Evolutionary conservation across 139 green algal species (phyloP).

Genomic region (Chlamydomonas eustigma): DNA sequence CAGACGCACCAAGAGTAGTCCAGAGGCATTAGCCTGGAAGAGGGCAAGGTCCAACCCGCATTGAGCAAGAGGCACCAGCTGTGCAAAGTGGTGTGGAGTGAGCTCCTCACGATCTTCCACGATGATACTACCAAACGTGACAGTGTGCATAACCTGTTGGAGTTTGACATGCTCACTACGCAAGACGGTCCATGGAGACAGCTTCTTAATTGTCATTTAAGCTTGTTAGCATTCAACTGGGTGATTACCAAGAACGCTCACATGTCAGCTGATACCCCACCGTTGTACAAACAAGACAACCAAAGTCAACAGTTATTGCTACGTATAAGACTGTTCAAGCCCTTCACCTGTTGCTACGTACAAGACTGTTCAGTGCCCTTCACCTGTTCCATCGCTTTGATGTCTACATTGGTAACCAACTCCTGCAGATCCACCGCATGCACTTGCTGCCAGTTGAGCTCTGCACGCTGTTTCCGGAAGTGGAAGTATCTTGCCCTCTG

Average conservation of each 20-base stretch:
- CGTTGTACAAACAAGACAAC: no score
- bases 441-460: conserved; percentile 32
- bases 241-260: no score
- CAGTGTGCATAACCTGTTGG: conserved; percentile 35
- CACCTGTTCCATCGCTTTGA: conserved; percentile 4
- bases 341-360: no score
- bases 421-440: conserved; percentile 20
- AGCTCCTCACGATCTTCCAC: conserved; percentile 36
- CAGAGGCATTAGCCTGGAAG: conserved; percentile 40
- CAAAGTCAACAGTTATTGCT: no score
- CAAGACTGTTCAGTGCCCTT: no score
- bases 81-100: conserved; percentile 41
- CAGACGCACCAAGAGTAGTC: conserved; percentile 26
- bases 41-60: conserved; percentile 37
- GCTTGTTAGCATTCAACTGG: no score
- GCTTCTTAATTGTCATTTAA: no score
- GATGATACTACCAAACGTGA: conserved; percentile 32
- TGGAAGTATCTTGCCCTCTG: conserved; percentile 34
- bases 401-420: conserved; percentile 13
- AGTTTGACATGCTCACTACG: no score
- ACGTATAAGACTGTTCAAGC: no score
- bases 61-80: conserved; percentile 38
- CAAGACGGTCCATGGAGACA: no score
- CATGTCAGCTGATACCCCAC: no score
- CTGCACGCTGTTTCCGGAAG: conserved; percentile 40